Base-by-base conservation (phyloP, 441 rosid species). In the Erodium texanum region DNA sequence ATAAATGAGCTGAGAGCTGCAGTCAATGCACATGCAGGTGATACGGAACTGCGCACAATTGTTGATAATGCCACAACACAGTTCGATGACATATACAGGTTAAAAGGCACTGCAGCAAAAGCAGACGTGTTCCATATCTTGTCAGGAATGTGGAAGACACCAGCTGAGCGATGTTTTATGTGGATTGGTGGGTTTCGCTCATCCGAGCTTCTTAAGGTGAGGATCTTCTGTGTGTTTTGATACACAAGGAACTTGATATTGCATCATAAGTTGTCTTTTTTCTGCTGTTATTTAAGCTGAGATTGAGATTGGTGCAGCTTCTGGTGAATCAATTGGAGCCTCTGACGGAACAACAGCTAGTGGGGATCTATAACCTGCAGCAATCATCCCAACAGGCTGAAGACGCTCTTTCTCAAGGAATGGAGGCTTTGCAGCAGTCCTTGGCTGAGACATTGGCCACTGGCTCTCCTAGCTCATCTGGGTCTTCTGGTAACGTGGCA, bases 61-160 rank as follows among this genome's bases (percentile, higher is more conserved):
- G 90, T 90, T 62, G 93, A 87, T 66, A 81, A 76, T 29, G 90
- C 77, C 56, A 74, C 77, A 14, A 73, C 89, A 69, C 96, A 90
- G 0, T 90, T 79, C 62, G 87, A 83, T 71, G 97, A 89, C 59
- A 85, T 90, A 78, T 90, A 78, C 82, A 80, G 89, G 82, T 80
- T 89, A 68, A 91, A 91, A 78, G 83, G 90, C 58, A 62, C 74
- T 66, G 97, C 96, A 32, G 90, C 97, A 67, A 91, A 91, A 73
- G 90, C 90, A 67, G 97, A 91, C 78, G 90, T 91, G 75, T 91
- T 91, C 87, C 97, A 91, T 74, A 80, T 91, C 66, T 79, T 91
- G 73, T 91, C 97, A 29, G 97, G 97, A 71, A 89, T 91, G 97
- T 91, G 97, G 97, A 89, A 89, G 75, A 91, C 97, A 70, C 97